Base-by-base conservation (phyloP, 2,329 filamentous ascomycete species). In the Hortaea werneckii region DNA sequence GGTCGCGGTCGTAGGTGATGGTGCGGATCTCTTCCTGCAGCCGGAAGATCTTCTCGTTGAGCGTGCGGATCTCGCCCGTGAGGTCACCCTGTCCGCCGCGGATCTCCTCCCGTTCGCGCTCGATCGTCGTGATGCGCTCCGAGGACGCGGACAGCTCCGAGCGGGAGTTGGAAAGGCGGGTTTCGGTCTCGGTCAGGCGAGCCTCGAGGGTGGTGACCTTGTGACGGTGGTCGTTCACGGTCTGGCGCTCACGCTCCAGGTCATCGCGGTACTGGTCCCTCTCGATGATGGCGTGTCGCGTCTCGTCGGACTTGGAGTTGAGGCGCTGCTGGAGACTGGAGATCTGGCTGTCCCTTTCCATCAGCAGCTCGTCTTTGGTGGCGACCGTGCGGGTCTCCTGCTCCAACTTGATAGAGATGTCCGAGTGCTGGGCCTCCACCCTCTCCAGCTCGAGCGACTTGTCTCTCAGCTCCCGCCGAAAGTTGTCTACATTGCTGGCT, bases 71-170 rank as follows among this genome's bases (percentile, higher is more conserved):
- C 35, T 61, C 56, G 38, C 40, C 38, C 29, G 47, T 44, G n/a
- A 56, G 38, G 12, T 56, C 45, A 30, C 45, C 47, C 45, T 58
- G 52, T 41, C 56, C 54, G 47, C 54, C 48, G 27, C 48, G 51
- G 44, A 49, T 50, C 7, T 61, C 56, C 28, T 60, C 58, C 26
- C 57, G 57, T 34, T 61, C 57, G 32, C 48, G 53, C 41, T 62
- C 58, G 40, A 58, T 47, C 13, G 45, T 41, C 37, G 50, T 54
- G 49, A 61, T 54, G 12, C 50, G 53, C 34, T 60, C 56, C 12
- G 50, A 56, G 26, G 53, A 44, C 37, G 44, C 54, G 29, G 46
- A 46, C 5, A 56, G 40, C 28, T 59, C 55, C 5, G 54, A 40
- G 37, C 57, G 55, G 12, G 54, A 40, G 8, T 56, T 52, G 37